Conservation (phyloP, 768 basidiomycete genomes). For the Austroboletus eburneus region DNA sequence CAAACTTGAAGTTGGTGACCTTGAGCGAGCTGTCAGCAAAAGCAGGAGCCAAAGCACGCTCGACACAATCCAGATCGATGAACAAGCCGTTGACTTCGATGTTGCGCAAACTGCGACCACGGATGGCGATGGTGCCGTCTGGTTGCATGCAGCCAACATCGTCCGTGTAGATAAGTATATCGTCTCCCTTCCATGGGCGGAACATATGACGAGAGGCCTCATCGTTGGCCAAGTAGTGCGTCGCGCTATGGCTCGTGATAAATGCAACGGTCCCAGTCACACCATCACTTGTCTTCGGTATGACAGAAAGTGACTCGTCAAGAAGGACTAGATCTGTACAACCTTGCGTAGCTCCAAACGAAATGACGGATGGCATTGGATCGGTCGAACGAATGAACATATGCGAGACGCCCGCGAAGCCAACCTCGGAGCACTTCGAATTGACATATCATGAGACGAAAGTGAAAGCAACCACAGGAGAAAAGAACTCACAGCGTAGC, state of each 20-base stretch:
- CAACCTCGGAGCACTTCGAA: constrained; percentile 27
- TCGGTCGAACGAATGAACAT: constrained; percentile 27
- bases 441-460: constrained; percentile 4
- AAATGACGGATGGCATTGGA: constrained; percentile 23
- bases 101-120: constrained; percentile 27
- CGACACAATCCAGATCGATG: constrained; percentile 26
- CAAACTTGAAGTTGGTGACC: constrained; percentile 25
- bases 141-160: constrained; percentile 26
- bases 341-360: constrained; percentile 27
- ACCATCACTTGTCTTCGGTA: constrained; percentile 18
- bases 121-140: constrained; percentile 26
- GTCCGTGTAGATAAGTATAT: constrained; percentile 27
- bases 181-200: constrained; percentile 20
- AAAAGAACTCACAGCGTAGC: constrained; percentile 24
- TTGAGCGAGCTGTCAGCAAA: constrained; percentile 17
- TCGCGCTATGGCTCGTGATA: constrained; percentile 24
- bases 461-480: background rate
- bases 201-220: constrained; percentile 28
- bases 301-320: constrained; percentile 19
- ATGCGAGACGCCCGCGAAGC: constrained; percentile 29
- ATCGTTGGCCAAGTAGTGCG: constrained; percentile 26
- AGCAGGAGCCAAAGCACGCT: constrained; percentile 24
- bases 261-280: constrained; percentile 28
- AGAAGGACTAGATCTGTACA: constrained; percentile 28
- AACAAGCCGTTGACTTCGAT: constrained; percentile 30